Conservation (phyloP, 345 rosid species). For the Linum lewisii region DNA sequence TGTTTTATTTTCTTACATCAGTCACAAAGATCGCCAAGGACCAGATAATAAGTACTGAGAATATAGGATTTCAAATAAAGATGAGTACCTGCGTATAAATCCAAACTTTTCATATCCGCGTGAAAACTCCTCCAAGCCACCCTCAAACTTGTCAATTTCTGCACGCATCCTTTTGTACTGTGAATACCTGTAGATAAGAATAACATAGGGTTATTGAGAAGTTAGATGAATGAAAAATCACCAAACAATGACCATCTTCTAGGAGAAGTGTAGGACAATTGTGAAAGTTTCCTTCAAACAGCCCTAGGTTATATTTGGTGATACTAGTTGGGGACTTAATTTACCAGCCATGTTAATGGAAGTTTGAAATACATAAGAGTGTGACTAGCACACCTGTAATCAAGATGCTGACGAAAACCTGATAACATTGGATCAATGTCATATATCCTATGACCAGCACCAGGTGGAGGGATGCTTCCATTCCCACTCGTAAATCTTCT, state of each 20-base stretch:
- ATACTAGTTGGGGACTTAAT: too few species aligned
- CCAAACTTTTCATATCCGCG: slow-evolving; percentile 92
- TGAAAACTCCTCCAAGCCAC: slow-evolving; percentile 87
- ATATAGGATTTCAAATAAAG: not conserved
- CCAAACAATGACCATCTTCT: not conserved
- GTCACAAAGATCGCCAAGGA: too few species aligned
- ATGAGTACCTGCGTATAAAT: slow-evolving; percentile 58
- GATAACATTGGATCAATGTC: slow-evolving; percentile 68
- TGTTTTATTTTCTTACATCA: too few species aligned
- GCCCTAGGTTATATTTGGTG: too few species aligned
- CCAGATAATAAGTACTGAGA: too few species aligned
- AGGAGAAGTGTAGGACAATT: too few species aligned
- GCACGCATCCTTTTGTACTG: slow-evolving; percentile 60
- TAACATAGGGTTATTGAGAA: not conserved
- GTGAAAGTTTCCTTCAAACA: not conserved
- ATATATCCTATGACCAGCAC: slow-evolving; percentile 67
- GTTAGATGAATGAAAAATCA: not conserved
- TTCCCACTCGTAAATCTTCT: slow-evolving; percentile 19
- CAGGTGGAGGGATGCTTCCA: slow-evolving; percentile 52
- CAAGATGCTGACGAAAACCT: slow-evolving; percentile 57
- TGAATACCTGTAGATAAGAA: slow-evolving; percentile 37
- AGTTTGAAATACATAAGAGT: too few species aligned
- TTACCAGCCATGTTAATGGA: too few species aligned
- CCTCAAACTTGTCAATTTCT: slow-evolving; percentile 69
- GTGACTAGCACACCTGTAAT: slow-evolving; percentile 53